Base-by-base conservation (phyloP, 2,329 filamentous ascomycete genomes). In the Colletotrichum tofieldiae region DNA sequence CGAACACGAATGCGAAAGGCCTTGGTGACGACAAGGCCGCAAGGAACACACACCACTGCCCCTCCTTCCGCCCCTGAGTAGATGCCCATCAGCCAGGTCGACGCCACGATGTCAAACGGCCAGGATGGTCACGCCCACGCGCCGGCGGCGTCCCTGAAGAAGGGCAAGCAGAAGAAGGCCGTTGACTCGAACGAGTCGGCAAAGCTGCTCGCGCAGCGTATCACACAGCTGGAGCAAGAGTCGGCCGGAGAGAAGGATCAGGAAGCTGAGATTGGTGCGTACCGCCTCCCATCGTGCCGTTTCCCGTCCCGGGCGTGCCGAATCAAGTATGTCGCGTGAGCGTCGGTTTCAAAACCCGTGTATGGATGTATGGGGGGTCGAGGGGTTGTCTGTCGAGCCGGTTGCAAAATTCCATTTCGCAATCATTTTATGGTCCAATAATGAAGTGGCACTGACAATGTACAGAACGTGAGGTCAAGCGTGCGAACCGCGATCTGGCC, bases 201-300 rank as follows among this genome's bases (percentile, higher is more conserved):
- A 73, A 97, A 98, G 83, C 89, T 98, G 75, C 90, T 99, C 63
- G 93, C 95, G 74, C 94, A 95, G 74, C 94, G 97, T 80, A 98
- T 99, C 80, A 96, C 95, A 29, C 96, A 98, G 84, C 86, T 99
- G 71, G 96, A 99, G 82, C 93, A 94, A 74, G 95, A 98, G 86
- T 94, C 93, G 61, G 95, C 95, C 14, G 94, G 94, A 72, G 95
- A 98, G 81, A 98, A 97, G 83, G 96, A 97, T 77, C 94, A 98
- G 83, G 95, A 98, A 84, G 91, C 93, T 73, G 96, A 98, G 86
- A 98, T 99, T 81, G 94, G 95, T 97, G 86, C 80, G 71, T 72
- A 60, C 43, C 54, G 67, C 60, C 65, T 65, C 66, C 66, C 70
- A 65, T 67, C 55, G 32, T 59, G 58, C 60, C 54, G 39, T 65